A percentile compares a stretch with the other conserved stretches of the same genome.
These are phyloP conservation scores for Abelmoschus esculentus DNA, from an alignment of 345 rosid genomes.

Conservation along the genomic window DNA sequence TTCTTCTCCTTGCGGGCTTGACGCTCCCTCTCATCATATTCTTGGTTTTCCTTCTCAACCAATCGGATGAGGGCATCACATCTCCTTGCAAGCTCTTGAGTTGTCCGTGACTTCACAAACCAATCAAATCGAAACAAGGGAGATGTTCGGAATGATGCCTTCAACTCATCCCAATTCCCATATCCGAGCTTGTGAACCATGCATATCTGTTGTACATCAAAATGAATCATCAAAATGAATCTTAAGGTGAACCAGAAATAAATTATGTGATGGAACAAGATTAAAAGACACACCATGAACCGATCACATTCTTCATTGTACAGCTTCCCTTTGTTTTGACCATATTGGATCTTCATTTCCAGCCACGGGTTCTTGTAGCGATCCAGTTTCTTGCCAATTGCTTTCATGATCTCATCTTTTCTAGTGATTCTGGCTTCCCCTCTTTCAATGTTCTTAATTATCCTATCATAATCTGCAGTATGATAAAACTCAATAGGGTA, in stretches of 20 bases:
- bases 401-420: constrained; percentile 98
- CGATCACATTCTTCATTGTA: constrained; percentile 83
- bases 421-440: constrained; percentile 96
- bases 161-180: constrained; percentile 99
- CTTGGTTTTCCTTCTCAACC: constrained; percentile 99
- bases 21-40: constrained; percentile 93
- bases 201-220: constrained; percentile 54
- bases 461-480: constrained; percentile 74
- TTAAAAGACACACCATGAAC: constrained; percentile 5
- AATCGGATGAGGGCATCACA: constrained; percentile 89
- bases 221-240: neutral
- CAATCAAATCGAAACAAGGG: constrained; percentile 88
- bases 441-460: constrained; percentile 93
- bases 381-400: constrained; percentile 92
- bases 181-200: constrained; percentile 98
- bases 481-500: neutral
- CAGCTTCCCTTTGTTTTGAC: constrained; percentile 95
- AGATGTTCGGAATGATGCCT: constrained; percentile 80
- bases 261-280: neutral
- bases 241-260: neutral
- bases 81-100: constrained; percentile 93
- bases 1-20: constrained; percentile 98
- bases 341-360: constrained; percentile 95
- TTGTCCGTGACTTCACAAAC: constrained; percentile 93
- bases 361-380: constrained; percentile 98